These are phyloP conservation scores for Penicillium canariense DNA, from an alignment of 495 filamentous ascomycete genomes.

Conservation along the genomic window DNA sequence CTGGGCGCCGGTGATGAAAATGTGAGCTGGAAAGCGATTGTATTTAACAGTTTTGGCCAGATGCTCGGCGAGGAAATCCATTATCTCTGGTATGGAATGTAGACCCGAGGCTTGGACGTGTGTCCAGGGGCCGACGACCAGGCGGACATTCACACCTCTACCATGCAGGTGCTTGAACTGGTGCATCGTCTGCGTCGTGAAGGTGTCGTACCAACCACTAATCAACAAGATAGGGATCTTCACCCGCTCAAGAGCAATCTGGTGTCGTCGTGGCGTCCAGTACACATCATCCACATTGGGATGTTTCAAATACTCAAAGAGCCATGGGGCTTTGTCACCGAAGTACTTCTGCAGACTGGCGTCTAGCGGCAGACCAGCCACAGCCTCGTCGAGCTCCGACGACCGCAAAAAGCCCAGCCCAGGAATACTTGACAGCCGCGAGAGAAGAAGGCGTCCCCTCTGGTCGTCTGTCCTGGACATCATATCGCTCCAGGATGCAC, in stretches of 20 bases:
- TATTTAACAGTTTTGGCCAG: conserved; percentile 18
- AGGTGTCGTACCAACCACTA: conserved; percentile 31
- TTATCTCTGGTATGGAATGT: conserved; percentile 15
- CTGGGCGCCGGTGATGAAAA: conserved; percentile 17
- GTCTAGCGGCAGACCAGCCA: conserved; percentile 16
- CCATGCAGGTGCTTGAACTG: conserved; percentile 18
- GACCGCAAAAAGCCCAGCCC: conserved; percentile 16
- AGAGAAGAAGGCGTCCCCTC: conserved; percentile 8
- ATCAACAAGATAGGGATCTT: conserved; percentile 30
- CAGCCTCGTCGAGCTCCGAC: conserved; percentile 9
- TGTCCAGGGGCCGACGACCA: conserved; percentile 22
- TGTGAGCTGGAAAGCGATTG: conserved; percentile 5
- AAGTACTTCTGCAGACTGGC: conserved; percentile 18
- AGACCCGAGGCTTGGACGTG: conserved; percentile 18
- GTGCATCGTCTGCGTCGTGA: conserved; percentile 21
- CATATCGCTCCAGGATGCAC: conserved; percentile 23
- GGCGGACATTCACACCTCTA: conserved; percentile 12
- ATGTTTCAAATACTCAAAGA: conserved; percentile 16
- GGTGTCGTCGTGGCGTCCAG: conserved; percentile 16
- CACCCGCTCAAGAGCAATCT: conserved; percentile 21
- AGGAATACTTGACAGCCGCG: conserved; percentile 10
- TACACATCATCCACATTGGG: conserved; percentile 21
- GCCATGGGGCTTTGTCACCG: conserved; percentile 18
- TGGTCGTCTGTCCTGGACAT: conserved; percentile 12
- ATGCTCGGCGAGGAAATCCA: conserved; percentile 19